phyloP scores from a whole-genome alignment of 139 green algal species.

The Coccomyxa sp. region DNA sequence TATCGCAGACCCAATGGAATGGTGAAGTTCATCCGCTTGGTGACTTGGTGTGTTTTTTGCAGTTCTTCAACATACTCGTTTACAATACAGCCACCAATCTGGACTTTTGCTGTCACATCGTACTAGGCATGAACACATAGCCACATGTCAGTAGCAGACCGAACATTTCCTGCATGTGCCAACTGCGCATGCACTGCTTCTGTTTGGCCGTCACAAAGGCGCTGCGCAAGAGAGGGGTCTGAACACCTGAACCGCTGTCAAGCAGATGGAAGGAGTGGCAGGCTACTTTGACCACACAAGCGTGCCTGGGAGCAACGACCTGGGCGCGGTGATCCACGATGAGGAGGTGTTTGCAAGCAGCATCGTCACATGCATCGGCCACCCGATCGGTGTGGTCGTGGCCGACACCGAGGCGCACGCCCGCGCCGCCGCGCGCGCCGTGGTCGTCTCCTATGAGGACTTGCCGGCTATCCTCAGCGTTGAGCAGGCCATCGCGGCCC shows the following conservation, averaged over 20 bases:
- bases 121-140: too few species aligned
- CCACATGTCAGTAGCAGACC: too few species aligned
- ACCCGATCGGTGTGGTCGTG: constrained; percentile 83
- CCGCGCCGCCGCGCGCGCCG: constrained; percentile 53
- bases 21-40: too few species aligned
- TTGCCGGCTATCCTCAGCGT: constrained; percentile 81
- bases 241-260: background rate
- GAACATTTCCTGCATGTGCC: too few species aligned
- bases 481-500: constrained; percentile 76
- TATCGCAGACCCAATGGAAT: background rate
- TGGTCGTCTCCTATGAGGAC: constrained; percentile 86
- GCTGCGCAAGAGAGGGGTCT: too few species aligned
- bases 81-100: too few species aligned
- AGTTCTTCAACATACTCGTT: too few species aligned
- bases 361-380: constrained; percentile 76
- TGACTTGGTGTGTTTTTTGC: too few species aligned
- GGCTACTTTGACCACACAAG: constrained; percentile 53
- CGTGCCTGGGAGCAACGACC: constrained; percentile 80
- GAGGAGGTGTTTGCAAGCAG: constrained; percentile 88
- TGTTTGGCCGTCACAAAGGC: too few species aligned
- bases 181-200: too few species aligned
- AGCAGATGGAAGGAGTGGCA: constrained; percentile 47
- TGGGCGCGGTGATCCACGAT: constrained; percentile 79
- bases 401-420: constrained; percentile 71
- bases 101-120: too few species aligned